Evolutionary conservation across 1,284 basidiomycete genomes (phyloP).

Genomic region (Anthracocystis walkeri): DNA sequence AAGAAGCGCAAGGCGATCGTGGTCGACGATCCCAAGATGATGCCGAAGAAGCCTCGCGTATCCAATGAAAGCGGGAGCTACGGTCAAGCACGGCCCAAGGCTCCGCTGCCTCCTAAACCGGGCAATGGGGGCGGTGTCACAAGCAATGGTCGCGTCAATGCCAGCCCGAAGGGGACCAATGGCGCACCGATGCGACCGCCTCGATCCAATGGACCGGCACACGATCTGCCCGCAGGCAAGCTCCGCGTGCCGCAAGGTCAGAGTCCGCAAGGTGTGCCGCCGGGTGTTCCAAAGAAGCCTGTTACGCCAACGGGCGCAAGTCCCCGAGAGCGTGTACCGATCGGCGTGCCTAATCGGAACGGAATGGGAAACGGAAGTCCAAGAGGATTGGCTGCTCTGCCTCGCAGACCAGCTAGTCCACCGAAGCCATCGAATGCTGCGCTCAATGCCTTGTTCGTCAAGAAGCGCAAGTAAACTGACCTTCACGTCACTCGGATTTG

Average conservation of each 20-base stretch:
- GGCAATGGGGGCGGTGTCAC: not conserved
- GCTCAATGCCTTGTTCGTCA: constrained; percentile 49
- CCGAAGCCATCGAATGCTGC: constrained; percentile 49
- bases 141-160: constrained; percentile 9
- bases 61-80: constrained; percentile 11
- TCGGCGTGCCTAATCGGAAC: constrained; percentile 12
- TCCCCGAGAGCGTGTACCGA: constrained; percentile 20
- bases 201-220: constrained; percentile 13
- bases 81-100: constrained; percentile 10
- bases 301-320: constrained; percentile 27
- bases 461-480: constrained; percentile 34
- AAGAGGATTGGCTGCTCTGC: constrained; percentile 28
- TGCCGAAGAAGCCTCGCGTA: constrained; percentile 37
- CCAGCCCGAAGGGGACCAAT: constrained; percentile 5
- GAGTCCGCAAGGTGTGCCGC: constrained; percentile 18
- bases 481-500: no score
- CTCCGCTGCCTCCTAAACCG: not conserved
- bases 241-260: constrained; percentile 16
- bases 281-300: constrained; percentile 16
- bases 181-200: constrained; percentile 16
- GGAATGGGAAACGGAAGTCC: constrained; percentile 21
- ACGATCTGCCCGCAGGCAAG: constrained; percentile 29
- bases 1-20: constrained; percentile 48
- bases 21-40: constrained; percentile 25
- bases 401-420: constrained; percentile 33